Evolutionary conservation across 768 basidiomycete genomes (phyloP).

Genomic region (Xanthoconium purpureum): DNA sequence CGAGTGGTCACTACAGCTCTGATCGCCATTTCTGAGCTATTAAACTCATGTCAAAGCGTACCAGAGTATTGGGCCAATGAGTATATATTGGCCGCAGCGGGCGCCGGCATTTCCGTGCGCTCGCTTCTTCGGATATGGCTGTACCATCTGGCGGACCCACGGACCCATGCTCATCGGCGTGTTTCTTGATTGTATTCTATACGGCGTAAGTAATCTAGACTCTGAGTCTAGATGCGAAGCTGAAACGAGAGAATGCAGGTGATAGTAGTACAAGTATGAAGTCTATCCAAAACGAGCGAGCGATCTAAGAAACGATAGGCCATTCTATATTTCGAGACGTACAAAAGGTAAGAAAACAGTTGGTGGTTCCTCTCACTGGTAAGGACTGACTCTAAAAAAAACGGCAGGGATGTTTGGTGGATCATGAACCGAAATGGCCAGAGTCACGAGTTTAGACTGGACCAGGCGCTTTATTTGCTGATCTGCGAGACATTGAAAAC

Average conservation of each 20-base stretch:
- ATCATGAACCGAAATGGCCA: slow-evolving; percentile 14
- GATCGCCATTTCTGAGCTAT: no score
- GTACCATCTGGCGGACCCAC: no score
- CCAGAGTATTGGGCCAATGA: no score
- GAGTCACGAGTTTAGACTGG: neutral
- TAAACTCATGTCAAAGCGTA: no score
- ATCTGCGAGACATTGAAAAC: slow-evolving; percentile 49
- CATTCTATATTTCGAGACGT: slow-evolving; percentile 45
- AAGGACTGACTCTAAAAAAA: neutral
- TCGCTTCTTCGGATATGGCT: no score
- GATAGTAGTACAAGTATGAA: slow-evolving; percentile 9
- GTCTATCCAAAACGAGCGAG: neutral
- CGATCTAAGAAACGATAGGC: slow-evolving; percentile 28
- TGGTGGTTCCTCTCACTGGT: neutral
- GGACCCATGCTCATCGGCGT: slow-evolving; percentile 16
- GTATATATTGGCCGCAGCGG: no score
- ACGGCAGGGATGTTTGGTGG: slow-evolving; percentile 41
- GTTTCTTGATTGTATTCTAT: slow-evolving; percentile 14
- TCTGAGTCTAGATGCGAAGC: neutral
- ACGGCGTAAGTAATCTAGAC: slow-evolving; percentile 6
- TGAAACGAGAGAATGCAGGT: slow-evolving; percentile 5
- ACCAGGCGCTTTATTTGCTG: slow-evolving; percentile 41
- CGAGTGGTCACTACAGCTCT: no score
- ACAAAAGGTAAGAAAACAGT: slow-evolving; percentile 32
- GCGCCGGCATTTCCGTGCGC: no score